Base-by-base conservation (phyloP, 495 filamentous ascomycete genomes). In the Hypoxylon crocopeplum region DNA sequence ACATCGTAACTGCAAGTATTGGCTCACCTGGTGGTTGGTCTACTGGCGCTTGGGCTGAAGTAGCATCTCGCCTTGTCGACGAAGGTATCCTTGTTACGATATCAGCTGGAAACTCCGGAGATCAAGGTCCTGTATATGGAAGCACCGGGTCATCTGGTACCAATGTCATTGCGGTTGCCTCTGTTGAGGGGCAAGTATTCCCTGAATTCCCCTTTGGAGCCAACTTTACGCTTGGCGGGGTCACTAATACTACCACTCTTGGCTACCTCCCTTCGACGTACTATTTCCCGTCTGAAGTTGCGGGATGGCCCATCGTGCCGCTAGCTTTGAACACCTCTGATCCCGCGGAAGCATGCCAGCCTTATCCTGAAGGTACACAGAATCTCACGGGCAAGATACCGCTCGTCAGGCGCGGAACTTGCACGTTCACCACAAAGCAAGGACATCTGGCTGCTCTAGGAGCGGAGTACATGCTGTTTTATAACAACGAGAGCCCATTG, bases 361-460 rank as follows among this genome's bases (percentile, higher is more conserved):
- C 68, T 5, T 61, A 69, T 22, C 65, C 74, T 0, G 64, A 56
- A 13, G 56, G 47, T 40, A 69, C 66, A 21, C 75, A 75, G 4
- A 66, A 80, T 46, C 70, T 84, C 5, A 72, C 75, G 0, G 64
- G 67, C 11, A 67, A 79, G 38, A 74, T 84, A 29, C 78, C 81
- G 19, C 67, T 84, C 7, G 66, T 84, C 40, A 75, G 79, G 42
- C 74, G 75, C 6, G 81, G 79, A 53, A 75, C 61, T 19, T 84
- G 79, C 39, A 34, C 52, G 3, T 59, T 61, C 38, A 13, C 44
- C 16, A 37, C 47, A 2, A 70, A 74, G 39, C 61, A 69, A 29
- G 56, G 51, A 27, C 70, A 74, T 32, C 68, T 72, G 2, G 64
- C 51, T 6, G 64, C 64, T 12, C 64, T 59, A 11, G 70, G 71